phyloP scores from a whole-genome alignment of 345 rosid species.

The Pugionium cornutum region DNA sequence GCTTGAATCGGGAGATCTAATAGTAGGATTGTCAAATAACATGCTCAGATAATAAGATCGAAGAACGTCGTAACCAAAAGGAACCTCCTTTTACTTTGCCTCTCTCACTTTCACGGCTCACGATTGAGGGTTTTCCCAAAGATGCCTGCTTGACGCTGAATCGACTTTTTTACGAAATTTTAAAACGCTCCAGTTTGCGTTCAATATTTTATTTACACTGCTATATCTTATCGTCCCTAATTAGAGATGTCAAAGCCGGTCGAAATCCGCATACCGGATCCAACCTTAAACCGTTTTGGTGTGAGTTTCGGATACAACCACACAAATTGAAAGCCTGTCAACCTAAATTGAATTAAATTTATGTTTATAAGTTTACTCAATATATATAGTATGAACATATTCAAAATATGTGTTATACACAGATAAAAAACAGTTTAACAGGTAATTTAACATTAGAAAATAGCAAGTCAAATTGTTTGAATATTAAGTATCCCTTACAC shows the following conservation, averaged over 20 bases:
- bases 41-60: conserved; percentile 30
- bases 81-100: conserved; percentile 20
- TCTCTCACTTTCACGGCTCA: conserved; percentile 25
- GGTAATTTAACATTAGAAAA: neutral
- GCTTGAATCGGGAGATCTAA: conserved; percentile 18
- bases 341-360: too few relatives aligned
- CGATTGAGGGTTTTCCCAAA: conserved; percentile 30
- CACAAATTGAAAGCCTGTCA: too few relatives aligned
- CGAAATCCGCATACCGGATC: too few relatives aligned
- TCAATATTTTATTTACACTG: neutral
- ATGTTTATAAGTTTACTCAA: too few relatives aligned
- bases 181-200: neutral
- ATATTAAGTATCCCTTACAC: neutral
- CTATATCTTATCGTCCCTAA: neutral
- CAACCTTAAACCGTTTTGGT: too few relatives aligned
- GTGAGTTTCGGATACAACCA: too few relatives aligned
- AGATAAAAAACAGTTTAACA: neutral
- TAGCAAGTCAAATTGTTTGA: neutral
- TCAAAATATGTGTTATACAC: too few relatives aligned
- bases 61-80: neutral
- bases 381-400: too few relatives aligned
- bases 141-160: conserved; percentile 7
- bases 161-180: neutral
- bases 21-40: conserved; percentile 16
- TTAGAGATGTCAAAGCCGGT: too few relatives aligned